Evolutionary conservation across 768 basidiomycete species (phyloP), one percentile per base, ranked within the genome.

Genomic region (Lactifluus subvellereus): DNA sequence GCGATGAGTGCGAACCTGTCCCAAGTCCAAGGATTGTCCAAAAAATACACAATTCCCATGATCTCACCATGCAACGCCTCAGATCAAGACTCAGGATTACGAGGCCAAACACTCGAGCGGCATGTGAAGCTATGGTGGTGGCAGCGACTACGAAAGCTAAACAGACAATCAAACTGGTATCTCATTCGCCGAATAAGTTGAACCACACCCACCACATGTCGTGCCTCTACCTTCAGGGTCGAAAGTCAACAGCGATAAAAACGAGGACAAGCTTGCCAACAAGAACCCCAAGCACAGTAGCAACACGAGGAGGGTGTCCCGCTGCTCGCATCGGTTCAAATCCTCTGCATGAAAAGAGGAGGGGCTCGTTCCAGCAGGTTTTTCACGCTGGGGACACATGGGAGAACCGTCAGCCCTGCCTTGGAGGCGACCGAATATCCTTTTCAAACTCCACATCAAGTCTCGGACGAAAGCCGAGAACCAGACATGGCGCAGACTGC

Each of bases 401-500:
- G 32, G 35, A 3, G 13, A 11, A 43, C 3, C 37, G 20, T 55
- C 54, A 1, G 18, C 6, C 38, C 52, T 55, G 54, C 47, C 48
- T 37, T 40, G 54, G 38, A 43, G 16, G 20, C 48, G 62, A 35
- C 48, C 9, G 20, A 13, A 42, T n/a, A 54, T 37, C 6, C 38
- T 47, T 43, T 43, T 55, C 10, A 30, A 60, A n/a, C 4, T 30
- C 62, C 53, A 59, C 27, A 37, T 52, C 13, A 55, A 45, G 32
- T 67, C 59, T 30, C 59, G 62, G 48, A 74, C 8, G 37, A 71
- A 66, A 30, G 66, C 43, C 2, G 72, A 74, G 49, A 62, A 62
- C 22, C 69, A 51, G 14, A 74, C 54, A 62, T 71, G 71, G 14
- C 68, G 63, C 16, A 75, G 53, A 60, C 77, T 72, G 55, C 70